These are phyloP conservation scores for Penicillium sp. DNA, from an alignment of 2,329 filamentous ascomycete genomes.

Conservation along the genomic window DNA sequence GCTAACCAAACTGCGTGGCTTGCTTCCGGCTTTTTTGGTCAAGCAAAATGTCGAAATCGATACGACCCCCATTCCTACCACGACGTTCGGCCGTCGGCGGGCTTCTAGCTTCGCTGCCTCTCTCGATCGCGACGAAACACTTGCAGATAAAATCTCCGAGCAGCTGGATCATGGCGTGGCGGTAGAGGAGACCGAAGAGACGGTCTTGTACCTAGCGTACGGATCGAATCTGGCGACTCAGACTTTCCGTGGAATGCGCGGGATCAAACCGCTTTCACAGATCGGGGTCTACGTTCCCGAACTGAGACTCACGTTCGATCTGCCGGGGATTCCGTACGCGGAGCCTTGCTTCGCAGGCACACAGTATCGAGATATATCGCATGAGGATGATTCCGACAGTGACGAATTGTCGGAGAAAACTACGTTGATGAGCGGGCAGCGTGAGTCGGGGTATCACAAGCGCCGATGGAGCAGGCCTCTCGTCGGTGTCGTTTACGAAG, in stretches of 20 bases:
- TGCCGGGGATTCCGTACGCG: constrained; percentile 79
- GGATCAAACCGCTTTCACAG: constrained; percentile 78
- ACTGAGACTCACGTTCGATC: constrained; percentile 78
- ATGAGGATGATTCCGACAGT: constrained; percentile 12
- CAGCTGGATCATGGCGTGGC: constrained; percentile 17
- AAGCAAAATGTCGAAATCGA: constrained; percentile 2
- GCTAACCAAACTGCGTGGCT: constrained; percentile 13
- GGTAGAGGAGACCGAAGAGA: constrained; percentile 37
- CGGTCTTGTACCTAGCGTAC: constrained; percentile 81
- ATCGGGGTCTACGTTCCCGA: constrained; percentile 80
- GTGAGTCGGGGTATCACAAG: constrained; percentile 44
- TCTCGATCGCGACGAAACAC: constrained; percentile 20
- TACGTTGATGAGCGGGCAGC: constrained; percentile 24
- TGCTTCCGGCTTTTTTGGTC: constrained; percentile 1
- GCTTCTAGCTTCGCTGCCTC: constrained; percentile 15
- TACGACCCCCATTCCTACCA: constrained; percentile 14
- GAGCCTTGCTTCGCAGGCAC: constrained; percentile 95
- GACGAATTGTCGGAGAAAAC: constrained; percentile 35
- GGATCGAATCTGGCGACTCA: constrained; percentile 83
- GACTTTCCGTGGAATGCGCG: constrained; percentile 76
- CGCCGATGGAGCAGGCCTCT: constrained; percentile 77
- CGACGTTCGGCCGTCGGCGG: constrained; percentile 17
- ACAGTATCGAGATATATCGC: constrained; percentile 55
- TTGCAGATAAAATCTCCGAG: constrained; percentile 18
- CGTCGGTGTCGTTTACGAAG: constrained; percentile 93